Conservation (phyloP, 2,329 filamentous ascomycete genomes). For the Hyphodiscus sp. region DNA sequence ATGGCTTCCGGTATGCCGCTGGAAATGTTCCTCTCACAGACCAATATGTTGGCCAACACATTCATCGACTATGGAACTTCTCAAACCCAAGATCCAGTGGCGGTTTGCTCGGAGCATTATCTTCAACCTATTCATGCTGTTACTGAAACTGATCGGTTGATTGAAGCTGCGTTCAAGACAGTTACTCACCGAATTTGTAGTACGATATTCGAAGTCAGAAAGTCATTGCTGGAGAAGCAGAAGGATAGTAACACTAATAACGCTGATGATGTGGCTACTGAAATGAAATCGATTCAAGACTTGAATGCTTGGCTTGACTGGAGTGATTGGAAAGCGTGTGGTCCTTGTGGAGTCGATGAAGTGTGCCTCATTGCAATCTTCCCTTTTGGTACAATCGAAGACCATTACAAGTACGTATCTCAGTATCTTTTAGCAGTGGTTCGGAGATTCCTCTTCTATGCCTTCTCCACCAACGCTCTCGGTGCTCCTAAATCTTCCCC, state of each 20-base stretch:
- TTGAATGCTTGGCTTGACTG: slow-evolving; percentile 32
- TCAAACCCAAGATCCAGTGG: slow-evolving; percentile 34
- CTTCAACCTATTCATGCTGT: slow-evolving; percentile 30
- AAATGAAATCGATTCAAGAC: neutral
- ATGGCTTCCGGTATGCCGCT: slow-evolving; percentile 10
- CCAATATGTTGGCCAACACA: slow-evolving; percentile 36
- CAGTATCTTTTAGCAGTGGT: too few relatives aligned
- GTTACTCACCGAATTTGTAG: slow-evolving; percentile 38
- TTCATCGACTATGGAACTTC: slow-evolving; percentile 39
- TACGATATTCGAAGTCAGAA: slow-evolving; percentile 21
- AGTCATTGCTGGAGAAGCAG: slow-evolving; percentile 7
- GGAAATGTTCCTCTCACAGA: slow-evolving; percentile 30
- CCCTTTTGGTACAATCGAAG: slow-evolving; percentile 48
- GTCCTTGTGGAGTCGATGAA: slow-evolving; percentile 45
- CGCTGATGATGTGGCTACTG: neutral
- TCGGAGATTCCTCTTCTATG: too few relatives aligned
- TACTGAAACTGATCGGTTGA: slow-evolving; percentile 38
- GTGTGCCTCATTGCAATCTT: slow-evolving; percentile 57
- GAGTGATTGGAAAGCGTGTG: slow-evolving; percentile 52
- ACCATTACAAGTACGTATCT: slow-evolving; percentile 35
- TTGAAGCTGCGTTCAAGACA: slow-evolving; percentile 37
- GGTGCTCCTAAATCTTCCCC: too few relatives aligned
- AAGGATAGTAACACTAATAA: neutral
- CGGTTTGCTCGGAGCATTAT: slow-evolving; percentile 43
- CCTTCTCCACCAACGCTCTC: too few relatives aligned